Evolutionary conservation across 495 filamentous ascomycete genomes (phyloP).

Genomic region (Staphylotrichum tortipilum): DNA sequence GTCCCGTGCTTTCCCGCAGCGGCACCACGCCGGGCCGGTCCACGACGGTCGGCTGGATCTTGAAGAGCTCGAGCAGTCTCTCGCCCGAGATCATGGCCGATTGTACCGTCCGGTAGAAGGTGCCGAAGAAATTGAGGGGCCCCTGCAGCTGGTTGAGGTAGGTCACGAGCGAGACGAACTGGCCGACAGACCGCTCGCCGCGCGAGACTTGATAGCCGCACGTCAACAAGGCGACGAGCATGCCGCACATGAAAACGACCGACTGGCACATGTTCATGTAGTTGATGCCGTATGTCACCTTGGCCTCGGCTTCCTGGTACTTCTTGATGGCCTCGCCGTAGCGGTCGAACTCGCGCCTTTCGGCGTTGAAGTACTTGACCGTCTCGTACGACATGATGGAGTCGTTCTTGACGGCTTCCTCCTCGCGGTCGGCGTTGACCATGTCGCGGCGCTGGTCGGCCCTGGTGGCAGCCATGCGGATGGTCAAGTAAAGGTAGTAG

Average conservation of each 20-base stretch:
- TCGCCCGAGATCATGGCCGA: constrained; percentile 96
- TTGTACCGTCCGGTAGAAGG: constrained; percentile 94
- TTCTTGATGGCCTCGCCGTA: constrained; percentile 71
- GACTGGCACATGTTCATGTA: constrained; percentile 93
- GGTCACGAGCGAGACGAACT: constrained; percentile 72
- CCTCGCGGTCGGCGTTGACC: constrained; percentile 87
- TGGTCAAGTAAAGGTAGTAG: constrained; percentile 88
- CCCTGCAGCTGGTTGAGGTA: constrained; percentile 91
- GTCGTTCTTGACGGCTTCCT: constrained; percentile 97
- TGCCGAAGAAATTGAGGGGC: constrained; percentile 95
- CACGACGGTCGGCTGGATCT: constrained; percentile 74
- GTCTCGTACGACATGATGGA: constrained; percentile 97
- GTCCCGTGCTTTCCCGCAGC: constrained; percentile 62
- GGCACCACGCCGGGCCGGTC: constrained; percentile 46
- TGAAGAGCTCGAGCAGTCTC: constrained; percentile 89
- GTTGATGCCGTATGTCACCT: constrained; percentile 78
- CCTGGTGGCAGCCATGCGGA: constrained; percentile 90
- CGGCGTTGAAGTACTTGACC: constrained; percentile 98
- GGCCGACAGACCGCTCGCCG: constrained; percentile 59
- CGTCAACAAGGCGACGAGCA: constrained; percentile 59
- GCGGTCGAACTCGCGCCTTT: constrained; percentile 83
- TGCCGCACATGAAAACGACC: constrained; percentile 82
- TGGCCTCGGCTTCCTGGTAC: constrained; percentile 81
- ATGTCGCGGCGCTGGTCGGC: constrained; percentile 84
- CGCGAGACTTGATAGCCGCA: constrained; percentile 80